Evolutionary conservation across 495 filamentous ascomycete species (phyloP), one percentile per base, ranked within the genome.

Genomic region (Durotheca rogersii): DNA sequence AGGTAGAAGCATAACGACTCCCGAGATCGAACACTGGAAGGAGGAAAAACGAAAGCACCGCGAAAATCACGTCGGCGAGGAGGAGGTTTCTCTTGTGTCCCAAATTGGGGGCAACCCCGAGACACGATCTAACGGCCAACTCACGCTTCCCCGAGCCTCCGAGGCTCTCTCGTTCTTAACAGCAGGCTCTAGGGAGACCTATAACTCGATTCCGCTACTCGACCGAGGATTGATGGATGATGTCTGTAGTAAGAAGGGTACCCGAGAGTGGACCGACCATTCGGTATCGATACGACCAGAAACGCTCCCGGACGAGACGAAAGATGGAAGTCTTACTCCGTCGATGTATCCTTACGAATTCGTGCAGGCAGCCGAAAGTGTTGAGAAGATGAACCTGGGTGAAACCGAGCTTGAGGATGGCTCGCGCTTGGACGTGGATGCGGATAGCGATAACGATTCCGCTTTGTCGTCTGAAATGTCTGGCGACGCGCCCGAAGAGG

Each of bases 401-500:
- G 58, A 53, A 25, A 66, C 66, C 7, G 19, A 48, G 11, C 59
- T 60, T 1, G 60, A 51, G 14, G 77, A 83, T 40, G 61, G 79
- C 17, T 83, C 84, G 2, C 88, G 88, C 54, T 61, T 88, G 50
- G 75, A 88, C 17, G 77, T 82, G 50, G 75, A 88, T 16, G 77
- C 82, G 36, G 81, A 83, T 18, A 84, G 83, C 51, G 83, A 89
- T 55, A 74, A 82, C 49, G 71, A 83, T 19, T 92, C 86, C 44
- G 88, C 87, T 49, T 67, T 91, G 10, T 92, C 88, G 10, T 90
- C 89, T 7, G 88, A 95, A 47, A 52, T 91, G 20, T 93, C 92
- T 1, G 72, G 82, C 6, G 87, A 92, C 36, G 65, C 80, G 15
- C 73, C 83, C 18, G 78, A 78, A 29, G 58, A 69, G 21, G 77